These are phyloP conservation scores for Sclerotinia glacialis DNA, from an alignment of 2,329 filamentous ascomycete genomes.

Conservation along the genomic window DNA sequence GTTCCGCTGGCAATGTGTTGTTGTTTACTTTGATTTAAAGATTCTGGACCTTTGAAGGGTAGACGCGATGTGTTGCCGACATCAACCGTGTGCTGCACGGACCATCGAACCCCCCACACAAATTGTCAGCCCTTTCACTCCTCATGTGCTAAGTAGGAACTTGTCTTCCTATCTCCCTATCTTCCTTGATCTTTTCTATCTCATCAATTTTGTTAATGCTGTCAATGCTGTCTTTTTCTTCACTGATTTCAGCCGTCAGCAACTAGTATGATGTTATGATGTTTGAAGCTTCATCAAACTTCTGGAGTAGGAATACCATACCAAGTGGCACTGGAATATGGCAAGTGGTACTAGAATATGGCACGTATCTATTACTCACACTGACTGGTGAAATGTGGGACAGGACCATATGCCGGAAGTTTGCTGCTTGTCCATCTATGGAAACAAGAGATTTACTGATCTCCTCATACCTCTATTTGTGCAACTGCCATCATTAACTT, in stretches of 20 bases:
- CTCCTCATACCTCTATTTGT: neutral
- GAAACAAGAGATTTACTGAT: neutral
- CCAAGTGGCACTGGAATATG: neutral
- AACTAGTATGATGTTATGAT: neutral
- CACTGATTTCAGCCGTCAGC: too few species aligned
- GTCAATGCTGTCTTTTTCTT: neutral
- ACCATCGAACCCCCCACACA: slow-evolving; percentile 1
- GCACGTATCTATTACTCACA: slow-evolving; percentile 7
- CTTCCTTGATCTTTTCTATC: neutral
- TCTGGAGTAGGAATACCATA: neutral
- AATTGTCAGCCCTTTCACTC: neutral
- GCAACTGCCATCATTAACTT: neutral
- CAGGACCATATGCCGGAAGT: neutral
- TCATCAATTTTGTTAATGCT: too few species aligned
- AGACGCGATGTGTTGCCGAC: slow-evolving; percentile 15
- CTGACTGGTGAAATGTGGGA: neutral
- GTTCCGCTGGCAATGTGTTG: neutral
- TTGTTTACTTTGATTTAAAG: slow-evolving; percentile 12
- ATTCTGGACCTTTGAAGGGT: slow-evolving; percentile 7
- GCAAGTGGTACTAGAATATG: neutral
- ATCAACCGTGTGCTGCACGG: slow-evolving; percentile 1
- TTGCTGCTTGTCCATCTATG: slow-evolving; percentile 7
- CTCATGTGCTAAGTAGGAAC: neutral
- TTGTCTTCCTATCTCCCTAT: neutral
- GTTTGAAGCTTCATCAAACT: neutral